Base-by-base conservation (phyloP, 1,284 basidiomycete genomes). In the Rhodotorula sp. region DNA sequence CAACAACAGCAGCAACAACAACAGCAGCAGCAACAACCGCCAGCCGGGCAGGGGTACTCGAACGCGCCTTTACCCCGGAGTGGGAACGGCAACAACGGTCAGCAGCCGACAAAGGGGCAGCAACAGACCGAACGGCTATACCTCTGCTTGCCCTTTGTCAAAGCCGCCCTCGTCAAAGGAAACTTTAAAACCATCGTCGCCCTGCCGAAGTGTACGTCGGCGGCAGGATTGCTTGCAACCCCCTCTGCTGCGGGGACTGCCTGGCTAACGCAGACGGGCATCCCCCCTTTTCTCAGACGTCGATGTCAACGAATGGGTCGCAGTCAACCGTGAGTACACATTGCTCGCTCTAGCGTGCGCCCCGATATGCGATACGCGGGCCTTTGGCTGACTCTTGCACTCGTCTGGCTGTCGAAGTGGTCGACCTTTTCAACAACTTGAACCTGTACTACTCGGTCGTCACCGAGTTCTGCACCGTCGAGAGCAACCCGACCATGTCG, bases 111-210 rank as follows among this genome's bases (percentile, higher is more conserved):
- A 7, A 49, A 43, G 51, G 74, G 74, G 16, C 74, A 76, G 52
- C 70, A 71, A 34, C 58, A 68, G 52, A 61, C 66, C 6, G 69
- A 75, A 46, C 52, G 69, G 15, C 48, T 77, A 20, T 77, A 75
- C 64, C 65, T 77, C 5, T 77, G 75, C 65, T 64, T 75, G 31
- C 75, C 75, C 12, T 99, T 99, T 80, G 93, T 96, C 65, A 94
- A 97, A 79, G 92, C 94, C 1, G 93, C 96, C 1, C 86, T 99
- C 46, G 95, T 99, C 76, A 98, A 97, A 82, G 96, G 96, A 23
- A 96, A 93, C 81, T 97, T 98, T 85, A 97, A 97, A 84, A 98
- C 95, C 2, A 98, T 99, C 78, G 94, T 98, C 54, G 92, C 94
- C 83, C 87, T 97, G 51, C 97, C 97, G 26, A 97, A 97, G 81